Evolutionary conservation across 805 yeast genomes (phyloP), one percentile per base, ranked within the genome.

Genomic region (Clavispora vitiphila): DNA sequence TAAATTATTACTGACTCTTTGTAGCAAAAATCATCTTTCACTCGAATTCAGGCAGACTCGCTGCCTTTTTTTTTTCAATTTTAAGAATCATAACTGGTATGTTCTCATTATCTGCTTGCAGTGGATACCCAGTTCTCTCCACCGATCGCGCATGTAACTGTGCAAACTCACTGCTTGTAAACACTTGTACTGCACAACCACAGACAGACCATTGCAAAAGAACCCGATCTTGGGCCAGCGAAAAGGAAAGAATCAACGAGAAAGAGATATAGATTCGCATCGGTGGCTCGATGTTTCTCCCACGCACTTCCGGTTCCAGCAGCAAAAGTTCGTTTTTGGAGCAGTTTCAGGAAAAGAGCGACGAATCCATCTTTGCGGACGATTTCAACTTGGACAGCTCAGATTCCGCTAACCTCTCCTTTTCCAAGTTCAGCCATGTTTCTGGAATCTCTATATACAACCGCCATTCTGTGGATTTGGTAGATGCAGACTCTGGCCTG

Each of bases 391-490:
- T 60, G 25, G 62, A 54, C 9, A 53, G 43, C 18, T 31, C 47
- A 21, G 56, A 55, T n/a, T 56, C 54, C 8, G 40, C 54, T 14
- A 58, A 65, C 38, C 49, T 68, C 10, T 64, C 71, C 6, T 67
- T 58, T 47, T 65, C 70, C 34, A 62, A 55, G 48, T 68, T 68
- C 46, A 63, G 72, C 38, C 65, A 61, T 22, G 42, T 55, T 5
- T 55, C 61, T 19, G 57, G 58, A 8, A 49, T 56, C 9, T 50
- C 61, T 21, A 51, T 53, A 27, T 38, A 48, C 21, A 42, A 42
- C 9, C n/a, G 21, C 18, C 26, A 20, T 5, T 21, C 37, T 14
- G 19, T 10, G 4, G 20, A 16, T 20, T 16, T 15, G 20, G 19
- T 20, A 4, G 24, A 22, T 7, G 39, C 37, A 27, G 32, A 35